A percentile compares a stretch with the other conserved stretches of the same genome.
These are phyloP conservation scores for Magnusiomyces magnusii DNA, from an alignment of 1,139 yeast genomes.

Conservation along the genomic window DNA sequence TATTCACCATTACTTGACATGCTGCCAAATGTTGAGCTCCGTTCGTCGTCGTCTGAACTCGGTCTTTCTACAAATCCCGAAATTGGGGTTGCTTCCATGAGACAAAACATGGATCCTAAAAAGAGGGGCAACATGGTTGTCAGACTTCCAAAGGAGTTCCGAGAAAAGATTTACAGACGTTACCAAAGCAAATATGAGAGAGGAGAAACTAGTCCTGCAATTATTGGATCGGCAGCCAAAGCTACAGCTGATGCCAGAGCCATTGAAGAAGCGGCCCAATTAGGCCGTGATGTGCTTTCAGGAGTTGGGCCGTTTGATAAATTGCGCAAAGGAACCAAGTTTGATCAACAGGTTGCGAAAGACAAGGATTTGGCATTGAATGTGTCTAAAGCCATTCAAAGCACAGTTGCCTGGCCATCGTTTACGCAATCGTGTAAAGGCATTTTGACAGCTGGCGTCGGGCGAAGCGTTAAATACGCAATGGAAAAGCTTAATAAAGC, in stretches of 20 bases:
- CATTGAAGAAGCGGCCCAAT: not conserved
- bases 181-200: constrained; percentile 33
- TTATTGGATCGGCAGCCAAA: not conserved
- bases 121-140: constrained; percentile 35
- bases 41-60: constrained; percentile 16
- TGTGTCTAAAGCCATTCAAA: constrained; percentile 42
- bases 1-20: constrained; percentile 64
- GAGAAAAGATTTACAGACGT: constrained; percentile 39
- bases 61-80: constrained; percentile 19
- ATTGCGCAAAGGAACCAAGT: constrained; percentile 23
- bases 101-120: constrained; percentile 33
- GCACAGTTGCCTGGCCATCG: constrained; percentile 64
- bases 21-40: constrained; percentile 32
- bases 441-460: constrained; percentile 73
- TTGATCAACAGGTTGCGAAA: constrained; percentile 36
- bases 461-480: constrained; percentile 67
- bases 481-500: constrained; percentile 52
- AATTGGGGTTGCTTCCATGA: constrained; percentile 27
- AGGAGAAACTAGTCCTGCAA: not conserved
- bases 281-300: not conserved
- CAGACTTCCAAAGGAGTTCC: constrained; percentile 46
- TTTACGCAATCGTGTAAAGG: constrained; percentile 76
- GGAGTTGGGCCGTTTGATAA: not conserved
- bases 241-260: not conserved
- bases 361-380: constrained; percentile 37